These are phyloP conservation scores for Pythium brachiatum DNA, from an alignment of 352 stramenopile genomes.

Conservation along the genomic window DNA sequence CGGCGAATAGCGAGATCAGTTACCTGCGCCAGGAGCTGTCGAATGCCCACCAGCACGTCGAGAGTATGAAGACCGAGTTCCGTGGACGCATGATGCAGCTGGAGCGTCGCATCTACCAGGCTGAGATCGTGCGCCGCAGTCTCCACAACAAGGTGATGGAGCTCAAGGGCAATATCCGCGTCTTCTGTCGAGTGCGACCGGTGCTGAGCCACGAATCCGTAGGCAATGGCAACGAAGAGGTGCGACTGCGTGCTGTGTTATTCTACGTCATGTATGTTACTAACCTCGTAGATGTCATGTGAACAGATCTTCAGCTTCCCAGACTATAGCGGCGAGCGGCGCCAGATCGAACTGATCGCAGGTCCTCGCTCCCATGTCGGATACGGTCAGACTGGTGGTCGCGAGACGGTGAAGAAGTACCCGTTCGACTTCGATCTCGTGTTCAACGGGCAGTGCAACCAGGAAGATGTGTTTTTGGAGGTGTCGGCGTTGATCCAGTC, in stretches of 20 bases:
- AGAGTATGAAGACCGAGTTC: conserved; percentile 28
- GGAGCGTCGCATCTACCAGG: conserved; percentile 53
- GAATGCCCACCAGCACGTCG: conserved; percentile 23
- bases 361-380: conserved; percentile 64
- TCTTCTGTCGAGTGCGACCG: conserved; percentile 94
- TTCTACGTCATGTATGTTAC: not conserved
- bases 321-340: conserved; percentile 58
- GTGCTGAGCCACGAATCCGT: conserved; percentile 67
- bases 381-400: conserved; percentile 58
- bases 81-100: conserved; percentile 34
- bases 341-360: conserved; percentile 71
- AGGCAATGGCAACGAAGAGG: conserved; percentile 41
- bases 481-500: conserved; percentile 93
- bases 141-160: conserved; percentile 94
- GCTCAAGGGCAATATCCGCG: conserved; percentile 95
- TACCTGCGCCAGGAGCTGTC: conserved; percentile 16
- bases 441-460: conserved; percentile 90
- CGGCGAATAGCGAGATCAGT: conserved; percentile 17
- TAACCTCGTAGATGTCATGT: not conserved
- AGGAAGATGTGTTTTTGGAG: conserved; percentile 97
- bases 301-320: conserved; percentile 73
- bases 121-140: conserved; percentile 67
- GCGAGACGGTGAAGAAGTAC: conserved; percentile 77
- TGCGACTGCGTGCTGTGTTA: conserved; percentile 15
- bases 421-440: conserved; percentile 98